A percentile compares a stretch with the other conserved stretches of the same genome.
These are phyloP conservation scores for Trametopsis cervina DNA, from an alignment of 768 basidiomycete species.

Conservation along the genomic window DNA sequence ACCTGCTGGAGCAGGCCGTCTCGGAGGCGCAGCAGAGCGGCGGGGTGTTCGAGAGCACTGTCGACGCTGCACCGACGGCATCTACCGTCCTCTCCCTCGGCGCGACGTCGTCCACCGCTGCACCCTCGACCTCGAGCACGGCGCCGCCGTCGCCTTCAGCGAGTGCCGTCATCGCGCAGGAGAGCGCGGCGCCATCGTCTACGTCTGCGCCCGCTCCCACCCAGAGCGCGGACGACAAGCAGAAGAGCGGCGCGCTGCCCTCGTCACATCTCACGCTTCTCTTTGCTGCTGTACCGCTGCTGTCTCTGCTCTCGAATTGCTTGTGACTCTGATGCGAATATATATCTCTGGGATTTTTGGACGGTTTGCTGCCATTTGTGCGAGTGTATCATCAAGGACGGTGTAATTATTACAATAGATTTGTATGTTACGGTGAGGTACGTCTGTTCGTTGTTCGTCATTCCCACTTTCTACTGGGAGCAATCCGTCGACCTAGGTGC, in stretches of 20 bases:
- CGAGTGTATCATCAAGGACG: too few species aligned
- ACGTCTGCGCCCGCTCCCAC: not conserved
- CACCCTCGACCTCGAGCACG: not conserved
- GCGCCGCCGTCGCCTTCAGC: not conserved
- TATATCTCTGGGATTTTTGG: too few species aligned
- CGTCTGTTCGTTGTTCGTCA: too few species aligned
- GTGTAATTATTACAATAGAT: too few species aligned
- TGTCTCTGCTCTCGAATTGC: conserved; percentile 1
- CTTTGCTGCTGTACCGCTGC: conserved; percentile 1
- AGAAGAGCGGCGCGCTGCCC: not conserved
- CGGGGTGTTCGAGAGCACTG: conserved; percentile 15
- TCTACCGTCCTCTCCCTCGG: conserved; percentile 1
- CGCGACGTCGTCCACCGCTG: not conserved
- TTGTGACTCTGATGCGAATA: too few species aligned
- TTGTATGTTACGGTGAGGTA: too few species aligned
- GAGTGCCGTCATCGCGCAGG: not conserved
- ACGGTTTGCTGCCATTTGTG: too few species aligned
- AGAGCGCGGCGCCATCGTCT: not conserved
- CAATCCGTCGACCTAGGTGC: too few species aligned
- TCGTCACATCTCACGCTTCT: not conserved
- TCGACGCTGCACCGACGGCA: conserved; percentile 7
- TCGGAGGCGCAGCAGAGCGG: conserved; percentile 22
- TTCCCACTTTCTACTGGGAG: too few species aligned
- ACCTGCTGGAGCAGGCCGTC: conserved; percentile 32
- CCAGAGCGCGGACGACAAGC: not conserved